Conservation (phyloP, 768 basidiomycete species). For the Phanerodontia chrysosporium region DNA sequence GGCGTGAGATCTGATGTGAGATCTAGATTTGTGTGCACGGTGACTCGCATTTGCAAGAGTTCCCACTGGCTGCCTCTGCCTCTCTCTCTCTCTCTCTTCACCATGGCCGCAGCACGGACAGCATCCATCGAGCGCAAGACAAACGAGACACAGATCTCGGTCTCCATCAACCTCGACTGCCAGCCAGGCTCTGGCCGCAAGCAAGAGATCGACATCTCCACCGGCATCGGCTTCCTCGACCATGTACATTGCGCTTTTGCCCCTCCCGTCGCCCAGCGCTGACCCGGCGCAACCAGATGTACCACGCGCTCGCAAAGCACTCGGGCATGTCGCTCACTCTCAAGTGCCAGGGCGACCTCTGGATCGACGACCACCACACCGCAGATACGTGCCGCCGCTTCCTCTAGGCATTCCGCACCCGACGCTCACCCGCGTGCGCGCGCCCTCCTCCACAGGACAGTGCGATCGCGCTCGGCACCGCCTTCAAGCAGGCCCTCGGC, state of each 20-base stretch:
- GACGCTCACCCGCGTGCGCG: constrained; percentile 9
- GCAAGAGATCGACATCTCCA: constrained; percentile 81
- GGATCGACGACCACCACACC: constrained; percentile 98
- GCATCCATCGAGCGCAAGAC: constrained; percentile 81
- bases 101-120: constrained; percentile 46
- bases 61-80: background rate
- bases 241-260: constrained; percentile 63
- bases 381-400: constrained; percentile 77
- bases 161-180: constrained; percentile 79
- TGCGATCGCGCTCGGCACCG: constrained; percentile 81
- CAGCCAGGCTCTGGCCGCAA: constrained; percentile 51
- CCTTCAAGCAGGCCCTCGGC: constrained; percentile 93
- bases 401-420: background rate
- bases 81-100: background rate
- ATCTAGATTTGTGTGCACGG: background rate
- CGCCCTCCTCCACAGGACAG: constrained; percentile 73
- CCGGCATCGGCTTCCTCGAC: constrained; percentile 98
- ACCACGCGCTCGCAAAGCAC: constrained; percentile 95
- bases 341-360: constrained; percentile 91
- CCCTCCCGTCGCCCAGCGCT: background rate
- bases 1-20: background rate
- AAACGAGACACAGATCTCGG: constrained; percentile 87
- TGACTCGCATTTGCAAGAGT: background rate
- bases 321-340: constrained; percentile 88
- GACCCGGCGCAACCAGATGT: constrained; percentile 63